Evolutionary conservation across 2,329 filamentous ascomycete genomes (phyloP), one percentile per base, ranked within the genome.

Genomic region (Sphaerulina musiva): DNA sequence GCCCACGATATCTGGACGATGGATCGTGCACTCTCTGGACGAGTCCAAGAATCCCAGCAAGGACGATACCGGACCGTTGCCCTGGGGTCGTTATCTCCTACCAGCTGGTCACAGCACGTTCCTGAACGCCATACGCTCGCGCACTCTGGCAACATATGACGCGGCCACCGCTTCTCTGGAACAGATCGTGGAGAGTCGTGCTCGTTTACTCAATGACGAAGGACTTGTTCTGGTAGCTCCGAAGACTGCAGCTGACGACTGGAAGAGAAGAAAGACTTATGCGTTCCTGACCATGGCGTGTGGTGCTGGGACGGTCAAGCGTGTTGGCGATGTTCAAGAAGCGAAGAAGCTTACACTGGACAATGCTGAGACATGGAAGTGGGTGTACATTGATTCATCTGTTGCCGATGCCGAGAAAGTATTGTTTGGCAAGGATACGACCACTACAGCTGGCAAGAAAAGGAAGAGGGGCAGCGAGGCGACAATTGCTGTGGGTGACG

Each of bases 31-130:
- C 47, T 95, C 88, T 58, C 70, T 92, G 17, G 56, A 62, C 11
- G n/a, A 46, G 2, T 29, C 51, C 9, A 59, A 54, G 45, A 65
- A 66, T 31, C 38, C 36, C 3, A 51, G 36, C 26, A 40, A 58
- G 11, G 41, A 42, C n/a, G 51, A 46, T 2, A 70, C 76, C 1
- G 80, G 81, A 32, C 71, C 92, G 0, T 72, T 95, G 0, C 80
- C 87, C 48, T 96, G 91, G 87, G 74, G 79, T 6, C 81, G 84
- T 0, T 97, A 95, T 65, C 79, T 96, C 0, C 80, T 98, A 1
- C 89, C 89, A 31, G 87, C 92, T 0, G 93, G 93, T 0, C 81
- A 88, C 58, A 95, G 89, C 0, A 76, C 78, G 1, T 86, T 87
- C 51, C 80, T 97, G 0, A 83, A 84, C 20, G 88, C 87, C 0